Evolutionary conservation across 306 rosid species (phyloP), one percentile per base, ranked within the genome.

Genomic region (Malus orientalis): DNA sequence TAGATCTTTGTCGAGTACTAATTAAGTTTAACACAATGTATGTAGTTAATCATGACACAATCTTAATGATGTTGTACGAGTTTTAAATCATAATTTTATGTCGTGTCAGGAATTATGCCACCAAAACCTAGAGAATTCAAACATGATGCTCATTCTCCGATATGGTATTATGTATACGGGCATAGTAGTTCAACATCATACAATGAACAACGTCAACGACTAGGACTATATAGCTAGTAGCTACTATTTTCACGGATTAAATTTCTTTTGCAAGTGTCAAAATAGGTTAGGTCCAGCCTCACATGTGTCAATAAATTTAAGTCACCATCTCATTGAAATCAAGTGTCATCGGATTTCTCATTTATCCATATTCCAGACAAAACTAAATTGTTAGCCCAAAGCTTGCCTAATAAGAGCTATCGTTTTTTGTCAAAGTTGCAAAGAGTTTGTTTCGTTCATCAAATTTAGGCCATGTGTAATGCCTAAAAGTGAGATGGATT

Each of bases 281-380:
- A 73, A 11, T 44, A 1, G 9, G 69, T 75, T 69, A 49, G 74
- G 80, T 63, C 74, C 78, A 64, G 74, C 81, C 44, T 55, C 69
- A 57, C 84, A 81, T 65, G 84, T 65, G 81, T 51, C 78, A 64
- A 63, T 81, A 70, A 76, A 81, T 81, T 71, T 57, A 57, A 47
- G 84, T 81, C 84, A 63, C 78, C 57, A 64, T 81, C 84, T 72
- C 78, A 81, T 80, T 59, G 16, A 42, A 47, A 29, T 58, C 47
- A 16, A 18, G 49, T 22, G 54, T 18, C 11, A 55, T 18, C 11
- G 51, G 23, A 12, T 51, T 14, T 8, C 10, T 23, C 15, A 5
- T 11, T n/a, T 66, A 19, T 16, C 55, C 55, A 15, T 5, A 16
- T 49, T 66, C 68, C 68, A 63, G 12, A 11, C 66, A 27, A 16